Evolutionary conservation across 495 filamentous ascomycete species (phyloP).

Genomic region (Aspergillus bertholletiae): DNA sequence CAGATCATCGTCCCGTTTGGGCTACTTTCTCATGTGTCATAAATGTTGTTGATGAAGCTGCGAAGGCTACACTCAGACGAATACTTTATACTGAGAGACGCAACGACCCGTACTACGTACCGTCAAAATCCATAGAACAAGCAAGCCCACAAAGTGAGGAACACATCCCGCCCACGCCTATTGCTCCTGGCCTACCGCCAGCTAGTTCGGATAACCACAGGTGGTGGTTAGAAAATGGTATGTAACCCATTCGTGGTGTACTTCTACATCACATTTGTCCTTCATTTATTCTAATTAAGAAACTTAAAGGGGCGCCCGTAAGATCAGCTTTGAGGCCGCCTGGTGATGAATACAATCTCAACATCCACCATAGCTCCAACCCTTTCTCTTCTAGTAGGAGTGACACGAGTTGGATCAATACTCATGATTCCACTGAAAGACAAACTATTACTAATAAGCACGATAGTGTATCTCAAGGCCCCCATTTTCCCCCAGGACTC

Average conservation of each 20-base stretch:
- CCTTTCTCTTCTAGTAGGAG: slow-evolving; percentile 68
- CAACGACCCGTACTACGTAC: slow-evolving; percentile 46
- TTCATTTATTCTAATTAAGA: slow-evolving; percentile 11
- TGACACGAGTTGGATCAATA: slow-evolving; percentile 72
- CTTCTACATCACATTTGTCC: too few relatives aligned
- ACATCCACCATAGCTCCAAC: slow-evolving; percentile 72
- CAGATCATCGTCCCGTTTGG: slow-evolving; percentile 91
- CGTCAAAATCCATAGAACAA: slow-evolving; percentile 34
- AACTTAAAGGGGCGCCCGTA: slow-evolving; percentile 59
- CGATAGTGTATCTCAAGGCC: background rate
- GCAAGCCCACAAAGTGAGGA: slow-evolving; percentile 71
- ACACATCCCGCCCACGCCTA: slow-evolving; percentile 65
- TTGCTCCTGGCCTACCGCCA: slow-evolving; percentile 77
- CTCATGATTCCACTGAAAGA: background rate
- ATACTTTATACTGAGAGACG: slow-evolving; percentile 69
- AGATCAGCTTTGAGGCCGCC: slow-evolving; percentile 68
- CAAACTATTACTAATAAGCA: background rate
- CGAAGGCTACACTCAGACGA: slow-evolving; percentile 65
- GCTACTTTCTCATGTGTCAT: slow-evolving; percentile 82
- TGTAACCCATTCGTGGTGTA: slow-evolving; percentile 8
- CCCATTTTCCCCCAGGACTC: slow-evolving; percentile 10
- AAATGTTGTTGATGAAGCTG: slow-evolving; percentile 68
- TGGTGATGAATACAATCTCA: slow-evolving; percentile 54
- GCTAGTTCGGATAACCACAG: slow-evolving; percentile 85
- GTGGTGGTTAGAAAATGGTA: slow-evolving; percentile 92